Percentiles rank a stretch among this genome's conserved stretches.
Evolutionary conservation across 352 stramenopile genomes (phyloP).

Genomic region (Pythium rishiriense): DNA sequence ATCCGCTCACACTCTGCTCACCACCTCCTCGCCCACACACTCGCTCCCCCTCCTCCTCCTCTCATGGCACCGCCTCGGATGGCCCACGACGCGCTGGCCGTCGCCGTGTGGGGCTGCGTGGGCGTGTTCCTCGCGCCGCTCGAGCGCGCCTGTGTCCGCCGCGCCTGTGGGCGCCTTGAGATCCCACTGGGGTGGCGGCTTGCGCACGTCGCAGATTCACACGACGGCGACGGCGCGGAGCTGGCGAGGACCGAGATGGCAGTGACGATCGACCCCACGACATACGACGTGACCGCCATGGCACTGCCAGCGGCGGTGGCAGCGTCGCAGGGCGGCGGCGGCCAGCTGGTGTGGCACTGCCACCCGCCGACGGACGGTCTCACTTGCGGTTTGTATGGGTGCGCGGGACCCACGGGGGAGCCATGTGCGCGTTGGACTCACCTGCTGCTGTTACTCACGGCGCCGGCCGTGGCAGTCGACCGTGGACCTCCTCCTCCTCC

Average conservation of each 20-base stretch:
- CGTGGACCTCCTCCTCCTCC: background rate
- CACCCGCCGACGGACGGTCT: background rate
- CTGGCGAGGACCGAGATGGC: background rate
- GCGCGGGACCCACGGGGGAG: background rate
- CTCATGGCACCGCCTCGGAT: background rate
- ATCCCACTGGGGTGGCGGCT: background rate
- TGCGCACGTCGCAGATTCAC: slow-evolving; percentile 10
- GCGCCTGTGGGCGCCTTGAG: background rate
- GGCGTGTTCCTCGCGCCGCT: slow-evolving; percentile 9
- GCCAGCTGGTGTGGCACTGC: background rate
- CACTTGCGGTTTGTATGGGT: slow-evolving; percentile 5
- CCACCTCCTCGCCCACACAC: too few relatives aligned
- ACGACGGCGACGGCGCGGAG: background rate
- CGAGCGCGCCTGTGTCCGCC: slow-evolving; percentile 9
- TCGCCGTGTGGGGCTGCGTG: background rate
- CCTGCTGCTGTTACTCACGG: slow-evolving; percentile 1
- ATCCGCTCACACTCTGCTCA: too few relatives aligned
- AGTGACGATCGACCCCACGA: background rate
- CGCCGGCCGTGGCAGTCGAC: background rate
- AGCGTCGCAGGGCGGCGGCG: background rate
- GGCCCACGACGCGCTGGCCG: background rate
- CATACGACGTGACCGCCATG: background rate
- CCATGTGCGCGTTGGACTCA: background rate
- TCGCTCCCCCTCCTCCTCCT: background rate
- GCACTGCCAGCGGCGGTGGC: background rate